phyloP scores from a whole-genome alignment of 495 filamentous ascomycete genomes.

The Ascodesmis nigricans region DNA sequence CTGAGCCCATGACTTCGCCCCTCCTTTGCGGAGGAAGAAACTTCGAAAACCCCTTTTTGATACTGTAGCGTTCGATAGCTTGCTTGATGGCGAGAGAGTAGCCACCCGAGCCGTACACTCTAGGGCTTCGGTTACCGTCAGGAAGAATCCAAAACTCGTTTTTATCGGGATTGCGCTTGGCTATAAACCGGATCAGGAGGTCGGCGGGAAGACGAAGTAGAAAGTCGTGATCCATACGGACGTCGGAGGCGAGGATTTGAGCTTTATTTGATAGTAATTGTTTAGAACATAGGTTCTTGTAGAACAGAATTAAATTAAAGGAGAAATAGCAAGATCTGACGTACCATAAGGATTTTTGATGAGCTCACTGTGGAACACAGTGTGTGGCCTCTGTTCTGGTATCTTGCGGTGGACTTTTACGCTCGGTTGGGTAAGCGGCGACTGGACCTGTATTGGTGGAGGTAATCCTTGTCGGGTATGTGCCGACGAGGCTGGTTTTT shows the following conservation, averaged over 20 bases:
- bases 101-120: not conserved
- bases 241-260: constrained; percentile 13
- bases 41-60: constrained; percentile 8
- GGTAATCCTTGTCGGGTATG: no score
- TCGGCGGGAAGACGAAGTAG: constrained; percentile 13
- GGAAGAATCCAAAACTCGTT: constrained; percentile 11
- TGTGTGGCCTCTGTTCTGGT: no score
- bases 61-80: constrained; percentile 5
- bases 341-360: no score
- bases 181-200: constrained; percentile 13
- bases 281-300: no score
- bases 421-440: no score
- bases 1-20: constrained; percentile 2
- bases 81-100: constrained; percentile 1
- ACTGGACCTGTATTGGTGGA: no score
- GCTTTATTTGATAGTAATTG: no score
- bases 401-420: no score
- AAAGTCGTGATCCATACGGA: constrained; percentile 14
- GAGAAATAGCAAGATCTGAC: no score
- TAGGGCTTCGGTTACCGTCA: constrained; percentile 5
- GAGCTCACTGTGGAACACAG: no score
- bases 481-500: no score
- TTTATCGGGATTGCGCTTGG: constrained; percentile 13
- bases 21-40: constrained; percentile 1
- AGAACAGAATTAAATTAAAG: no score